Base-by-base conservation (phyloP, 352 stramenopile species). In the Phytophthora quininea region DNA sequence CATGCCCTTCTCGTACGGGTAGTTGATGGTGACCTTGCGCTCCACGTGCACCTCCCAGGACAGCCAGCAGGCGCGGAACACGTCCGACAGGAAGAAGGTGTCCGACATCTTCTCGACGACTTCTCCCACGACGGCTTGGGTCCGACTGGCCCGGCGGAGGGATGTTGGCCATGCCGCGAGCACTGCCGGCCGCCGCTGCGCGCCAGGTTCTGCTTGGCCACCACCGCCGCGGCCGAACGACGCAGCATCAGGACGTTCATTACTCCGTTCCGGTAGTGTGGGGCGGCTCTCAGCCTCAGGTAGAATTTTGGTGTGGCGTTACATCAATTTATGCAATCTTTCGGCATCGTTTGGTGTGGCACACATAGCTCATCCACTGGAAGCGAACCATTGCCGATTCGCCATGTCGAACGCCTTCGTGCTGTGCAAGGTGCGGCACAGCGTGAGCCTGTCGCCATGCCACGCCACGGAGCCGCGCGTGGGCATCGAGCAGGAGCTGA, bases 21-120 rank as follows among this genome's bases (percentile, higher is more conserved):
- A 99, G 87, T 99, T 99, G 82, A 99, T 98, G 33, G 97, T 99
- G 19, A 98, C 88, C 80, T 99, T 99, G 62, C 82, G 84, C 67
- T 96, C 86, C 47, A 93, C 61, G 72, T 94, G 86, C 52, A 94
- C 77, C 54, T 95, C 88, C 76, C 84, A 91, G 33, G 87, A 76
- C 59, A 95, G 64, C 87, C 87, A 95, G 32, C 80, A 88, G 38
- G 85, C 87, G 47, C 87, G 87, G 68, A 86, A 85, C 46, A 95
- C 82, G 59, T 95, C 87, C 49, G 76, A 83, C 7, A 95, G 75
- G 80, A 95, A 95, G 73, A 95, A 95, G 24, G 86, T 80, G 74
- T 92, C 85, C 9, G 87, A 82, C 58, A 87, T 84, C 66, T 95
- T 95, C 49, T 95, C 87, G 4, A 95, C 59, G 52, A 95, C 70